Evolutionary conservation across 306 rosid species (phyloP), one percentile per base, ranked within the genome.

Genomic region (Begonia loranthoides): DNA sequence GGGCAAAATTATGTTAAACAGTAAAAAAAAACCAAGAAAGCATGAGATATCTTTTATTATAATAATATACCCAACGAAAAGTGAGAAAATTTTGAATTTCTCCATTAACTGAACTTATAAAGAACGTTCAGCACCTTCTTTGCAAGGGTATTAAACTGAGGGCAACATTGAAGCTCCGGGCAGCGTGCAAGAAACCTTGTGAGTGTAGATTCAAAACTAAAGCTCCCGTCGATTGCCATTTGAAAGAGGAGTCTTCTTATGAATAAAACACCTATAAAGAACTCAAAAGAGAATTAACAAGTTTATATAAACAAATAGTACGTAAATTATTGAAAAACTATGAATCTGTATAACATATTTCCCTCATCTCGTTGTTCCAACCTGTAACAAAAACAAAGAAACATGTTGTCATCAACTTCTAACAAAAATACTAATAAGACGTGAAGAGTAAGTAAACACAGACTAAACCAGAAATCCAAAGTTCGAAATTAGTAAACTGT

Each of bases 201-300:
- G 44, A 89, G 73, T 12, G 95, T 62, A 22, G 72, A 71, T 16
- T 71, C 56, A 47, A 77, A 21, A 13, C 64, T 65, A 59, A 89
- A 89, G 62, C 89, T 84, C 12, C 88, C 88, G 44, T 84, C 93
- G 47, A 79, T 73, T 13, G 86, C 78, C 86, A 81, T 87, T 57
- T 59, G 56, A 17, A 66, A 19, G 68, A 52, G 53, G 51, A 66
- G 51, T 8, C 48, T 62, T 41, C 2, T 3, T 10, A 43, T n/a
- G 47, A 43, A 39, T 13, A 4, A n/a, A 9, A 51, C 9, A 58
- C 59, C 63, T 19, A 41, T 59, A 12, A 63, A 41, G 43, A 39
- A 45, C 51, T 48, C 51, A 15, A 48, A 48, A 9, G 16, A n/a
- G 0, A 10, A 10, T 10, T 2, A 43, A 43, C 47, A 43, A 43